A percentile compares a stretch with the other conserved stretches of the same genome.
phyloP scores from a whole-genome alignment of 768 basidiomycete genomes.

The Austroboletus eburneus region DNA sequence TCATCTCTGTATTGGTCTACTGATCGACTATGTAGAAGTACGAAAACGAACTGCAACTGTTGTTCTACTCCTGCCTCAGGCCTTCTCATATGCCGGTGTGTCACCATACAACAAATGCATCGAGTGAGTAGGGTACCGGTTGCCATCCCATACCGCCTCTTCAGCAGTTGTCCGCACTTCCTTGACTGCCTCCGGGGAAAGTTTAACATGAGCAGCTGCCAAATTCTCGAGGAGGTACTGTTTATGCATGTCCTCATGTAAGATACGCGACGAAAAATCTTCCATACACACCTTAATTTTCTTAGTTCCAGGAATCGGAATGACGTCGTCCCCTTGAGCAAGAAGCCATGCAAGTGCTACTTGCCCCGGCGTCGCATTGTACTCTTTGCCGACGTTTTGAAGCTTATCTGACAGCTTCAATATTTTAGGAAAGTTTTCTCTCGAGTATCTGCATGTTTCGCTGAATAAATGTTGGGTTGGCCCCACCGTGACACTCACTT shows the following conservation, averaged over 20 bases:
- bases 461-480: background rate
- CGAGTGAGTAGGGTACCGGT: conserved; percentile 17
- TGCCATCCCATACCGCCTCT: conserved; percentile 25
- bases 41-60: background rate
- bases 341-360: conserved; percentile 40
- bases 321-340: conserved; percentile 34
- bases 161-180: conserved; percentile 36
- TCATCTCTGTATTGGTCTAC: too few species aligned
- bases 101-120: conserved; percentile 15
- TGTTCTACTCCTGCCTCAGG: background rate
- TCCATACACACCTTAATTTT: conserved; percentile 26
- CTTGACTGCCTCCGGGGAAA: conserved; percentile 36
- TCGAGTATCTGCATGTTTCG: conserved; percentile 28
- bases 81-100: conserved; percentile 12
- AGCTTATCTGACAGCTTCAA: conserved; percentile 35
- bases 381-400: conserved; percentile 29
- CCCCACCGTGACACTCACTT: conserved; percentile 25
- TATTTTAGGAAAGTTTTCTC: conserved; percentile 45
- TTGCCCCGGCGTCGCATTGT: conserved; percentile 37
- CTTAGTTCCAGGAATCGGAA: conserved; percentile 40
- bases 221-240: conserved; percentile 47
- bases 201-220: conserved; percentile 30
- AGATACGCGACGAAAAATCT: background rate
- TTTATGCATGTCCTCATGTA: background rate
- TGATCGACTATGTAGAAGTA: too few species aligned